These are phyloP conservation scores for Botrytis cinerea DNA, from an alignment of 2,329 filamentous ascomycete species.

Conservation along the genomic window DNA sequence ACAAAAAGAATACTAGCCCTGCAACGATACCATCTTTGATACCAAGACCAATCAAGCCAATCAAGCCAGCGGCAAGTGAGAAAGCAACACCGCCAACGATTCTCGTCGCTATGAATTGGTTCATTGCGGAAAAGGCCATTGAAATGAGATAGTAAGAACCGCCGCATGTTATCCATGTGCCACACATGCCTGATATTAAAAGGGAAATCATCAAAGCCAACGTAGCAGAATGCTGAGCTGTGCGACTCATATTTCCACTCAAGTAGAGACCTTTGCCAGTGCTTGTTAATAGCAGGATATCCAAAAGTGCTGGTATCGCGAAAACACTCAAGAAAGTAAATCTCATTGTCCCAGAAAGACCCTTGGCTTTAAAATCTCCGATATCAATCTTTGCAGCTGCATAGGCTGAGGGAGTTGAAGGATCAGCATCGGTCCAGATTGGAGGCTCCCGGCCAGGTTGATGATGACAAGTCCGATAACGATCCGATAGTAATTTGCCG, in stretches of 20 bases:
- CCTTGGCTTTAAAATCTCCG: conserved; percentile 47
- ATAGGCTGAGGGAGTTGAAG: conserved; percentile 45
- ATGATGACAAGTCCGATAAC: conserved; percentile 49
- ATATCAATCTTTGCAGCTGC: conserved; percentile 55
- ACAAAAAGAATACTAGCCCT: conserved; percentile 60
- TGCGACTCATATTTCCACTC: conserved; percentile 54
- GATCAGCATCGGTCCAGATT: conserved; percentile 27
- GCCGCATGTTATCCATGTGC: conserved; percentile 64
- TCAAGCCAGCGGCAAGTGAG: conserved; percentile 43
- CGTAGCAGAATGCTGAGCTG: conserved; percentile 54
- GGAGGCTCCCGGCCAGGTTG: conserved; percentile 35
- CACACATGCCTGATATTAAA: conserved; percentile 59
- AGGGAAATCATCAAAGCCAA: conserved; percentile 59
- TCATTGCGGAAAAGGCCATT: conserved; percentile 52
- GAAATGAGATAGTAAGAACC: conserved; percentile 62
- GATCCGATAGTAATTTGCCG: conserved; percentile 45
- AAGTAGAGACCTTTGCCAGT: conserved; percentile 62
- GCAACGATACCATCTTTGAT: conserved; percentile 47
- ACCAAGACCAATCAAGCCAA: conserved; percentile 53
- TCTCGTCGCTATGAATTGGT: conserved; percentile 46
- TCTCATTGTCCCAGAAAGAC: conserved; percentile 44
- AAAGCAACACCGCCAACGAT: conserved; percentile 52
- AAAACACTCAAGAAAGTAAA: conserved; percentile 61
- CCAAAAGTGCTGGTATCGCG: conserved; percentile 61
- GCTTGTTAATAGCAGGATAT: conserved; percentile 60